Percentiles rank a stretch among this genome's conserved stretches.
Conservation (phyloP, 129 eudicot genomes). For the Oenanthe sinensis region DNA sequence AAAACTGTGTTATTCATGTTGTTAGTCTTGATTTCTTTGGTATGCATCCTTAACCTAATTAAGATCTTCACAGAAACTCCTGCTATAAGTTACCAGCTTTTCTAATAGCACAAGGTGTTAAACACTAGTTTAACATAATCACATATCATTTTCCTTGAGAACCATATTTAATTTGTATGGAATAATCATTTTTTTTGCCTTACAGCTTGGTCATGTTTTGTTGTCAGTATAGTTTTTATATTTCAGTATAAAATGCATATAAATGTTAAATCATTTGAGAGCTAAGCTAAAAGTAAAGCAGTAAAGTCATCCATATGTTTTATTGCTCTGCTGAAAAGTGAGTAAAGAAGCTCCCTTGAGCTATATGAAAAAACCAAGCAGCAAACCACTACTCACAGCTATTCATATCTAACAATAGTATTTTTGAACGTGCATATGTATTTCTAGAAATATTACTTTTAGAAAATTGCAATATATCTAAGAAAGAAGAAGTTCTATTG, state of each 20-base stretch:
- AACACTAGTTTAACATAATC: too few species aligned
- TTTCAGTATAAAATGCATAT: too few species aligned
- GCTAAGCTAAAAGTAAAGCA: neutral
- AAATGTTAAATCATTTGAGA: neutral
- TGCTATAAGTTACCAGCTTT: neutral
- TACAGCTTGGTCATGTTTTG: neutral
- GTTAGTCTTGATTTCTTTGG: neutral
- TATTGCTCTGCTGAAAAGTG: too few species aligned
- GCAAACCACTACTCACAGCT: neutral
- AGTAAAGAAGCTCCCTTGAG: neutral
- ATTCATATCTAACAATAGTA: neutral
- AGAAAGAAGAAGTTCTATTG: slow-evolving; percentile 6
- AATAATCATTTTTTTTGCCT: neutral
- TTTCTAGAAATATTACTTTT: neutral
- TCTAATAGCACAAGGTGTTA: neutral
- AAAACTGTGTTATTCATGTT: neutral
- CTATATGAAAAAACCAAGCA: neutral
- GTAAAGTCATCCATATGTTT: neutral
- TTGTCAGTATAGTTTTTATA: too few species aligned
- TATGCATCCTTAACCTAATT: neutral
- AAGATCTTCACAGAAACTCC: neutral
- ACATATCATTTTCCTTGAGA: neutral
- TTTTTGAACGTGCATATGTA: neutral
- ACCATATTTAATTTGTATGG: too few species aligned
- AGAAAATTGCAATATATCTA: slow-evolving; percentile 6